Percentiles rank a stretch among this genome's conserved stretches.
phyloP scores from a whole-genome alignment of 768 basidiomycete genomes.

The Chalciporus chontae region DNA sequence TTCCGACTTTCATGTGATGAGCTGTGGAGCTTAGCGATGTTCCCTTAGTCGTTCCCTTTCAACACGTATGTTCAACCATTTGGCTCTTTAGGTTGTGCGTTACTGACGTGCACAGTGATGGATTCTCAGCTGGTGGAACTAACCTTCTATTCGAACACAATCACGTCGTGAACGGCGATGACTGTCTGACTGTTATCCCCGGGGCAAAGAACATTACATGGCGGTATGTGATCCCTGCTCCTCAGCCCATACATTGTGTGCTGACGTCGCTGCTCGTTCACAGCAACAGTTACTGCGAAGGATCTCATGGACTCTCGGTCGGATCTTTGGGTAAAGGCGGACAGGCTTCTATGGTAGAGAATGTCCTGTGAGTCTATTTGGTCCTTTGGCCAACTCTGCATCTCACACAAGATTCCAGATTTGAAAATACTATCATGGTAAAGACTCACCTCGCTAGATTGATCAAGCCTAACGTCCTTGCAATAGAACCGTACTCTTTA shows the following conservation, averaged over 20 bases:
- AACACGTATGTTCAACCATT: not conserved
- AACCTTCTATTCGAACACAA: constrained; percentile 26
- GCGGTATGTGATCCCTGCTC: constrained; percentile 25
- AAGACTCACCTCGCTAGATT: no score
- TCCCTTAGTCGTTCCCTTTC: constrained; percentile 1
- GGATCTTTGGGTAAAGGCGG: constrained; percentile 43
- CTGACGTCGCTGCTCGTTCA: not conserved
- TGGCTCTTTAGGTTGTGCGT: no score
- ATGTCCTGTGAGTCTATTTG: constrained; percentile 50
- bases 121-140: no score
- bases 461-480: no score
- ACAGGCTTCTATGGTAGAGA: constrained; percentile 49
- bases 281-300: constrained; percentile 53
- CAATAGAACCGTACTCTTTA: constrained; percentile 48
- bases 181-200: constrained; percentile 56
- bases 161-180: constrained; percentile 56
- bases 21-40: not conserved
- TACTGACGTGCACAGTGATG: no score
- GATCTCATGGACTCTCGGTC: constrained; percentile 58
- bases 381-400: constrained; percentile 24
- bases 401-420: not conserved
- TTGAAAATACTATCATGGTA: constrained; percentile 4
- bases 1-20: not conserved
- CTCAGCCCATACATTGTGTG: not conserved
- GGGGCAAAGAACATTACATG: constrained; percentile 55